Evolutionary conservation across 352 stramenopile species (phyloP).

Genomic region (Phytopythium boreale): DNA sequence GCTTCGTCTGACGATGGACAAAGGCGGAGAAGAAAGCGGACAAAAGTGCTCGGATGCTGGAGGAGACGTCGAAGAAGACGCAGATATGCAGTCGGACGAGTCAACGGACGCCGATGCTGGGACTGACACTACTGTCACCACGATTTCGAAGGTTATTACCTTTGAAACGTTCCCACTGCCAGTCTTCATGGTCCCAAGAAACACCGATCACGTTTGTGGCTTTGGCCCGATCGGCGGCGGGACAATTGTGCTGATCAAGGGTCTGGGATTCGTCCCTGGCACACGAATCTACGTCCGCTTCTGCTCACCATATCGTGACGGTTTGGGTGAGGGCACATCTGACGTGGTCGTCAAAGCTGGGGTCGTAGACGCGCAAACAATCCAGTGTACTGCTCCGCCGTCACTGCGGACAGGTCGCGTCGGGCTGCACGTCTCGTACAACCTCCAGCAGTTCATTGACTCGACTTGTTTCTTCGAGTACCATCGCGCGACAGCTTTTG

Average conservation of each 20-base stretch:
- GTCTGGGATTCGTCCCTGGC: conserved; percentile 49
- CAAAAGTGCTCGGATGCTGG: conserved; percentile 3
- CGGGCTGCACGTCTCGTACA: conserved; percentile 61
- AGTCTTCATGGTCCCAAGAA: conserved; percentile 44
- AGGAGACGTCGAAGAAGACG: not conserved
- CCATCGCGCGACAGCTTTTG: conserved; percentile 41
- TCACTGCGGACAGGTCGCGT: conserved; percentile 31
- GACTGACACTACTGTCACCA: not conserved
- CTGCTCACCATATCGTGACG: conserved; percentile 32
- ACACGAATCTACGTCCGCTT: conserved; percentile 70
- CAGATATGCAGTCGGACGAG: not conserved
- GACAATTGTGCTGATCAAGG: conserved; percentile 52
- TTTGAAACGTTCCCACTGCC: conserved; percentile 62
- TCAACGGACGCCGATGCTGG: not conserved
- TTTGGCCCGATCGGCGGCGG: conserved; percentile 49
- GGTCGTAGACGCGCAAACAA: conserved; percentile 49
- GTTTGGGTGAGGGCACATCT: conserved; percentile 24
- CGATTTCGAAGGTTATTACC: conserved; percentile 7
- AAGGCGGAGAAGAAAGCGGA: not conserved
- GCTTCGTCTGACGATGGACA: conserved; percentile 8
- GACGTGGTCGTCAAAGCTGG: conserved; percentile 47
- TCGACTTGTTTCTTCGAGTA: conserved; percentile 73
- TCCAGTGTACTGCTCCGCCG: conserved; percentile 43
- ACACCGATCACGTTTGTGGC: conserved; percentile 36
- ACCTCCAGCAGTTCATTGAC: conserved; percentile 67